Conservation (phyloP, 495 filamentous ascomycete genomes). For the Rostrohypoxylon terebratum region DNA sequence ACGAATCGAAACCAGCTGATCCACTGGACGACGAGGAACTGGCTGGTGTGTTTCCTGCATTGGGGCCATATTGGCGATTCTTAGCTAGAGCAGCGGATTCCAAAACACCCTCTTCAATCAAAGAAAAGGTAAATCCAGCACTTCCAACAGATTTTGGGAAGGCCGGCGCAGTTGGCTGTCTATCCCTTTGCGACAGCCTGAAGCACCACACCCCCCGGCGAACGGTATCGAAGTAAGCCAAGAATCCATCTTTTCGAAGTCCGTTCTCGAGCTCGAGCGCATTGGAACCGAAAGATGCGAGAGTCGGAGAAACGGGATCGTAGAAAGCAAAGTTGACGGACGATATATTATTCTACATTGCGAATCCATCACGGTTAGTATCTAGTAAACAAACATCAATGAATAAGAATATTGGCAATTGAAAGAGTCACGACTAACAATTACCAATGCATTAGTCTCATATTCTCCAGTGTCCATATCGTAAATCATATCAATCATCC, state of each 20-base stretch:
- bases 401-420: not conserved
- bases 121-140: slow-evolving; percentile 54
- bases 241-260: slow-evolving; percentile 62
- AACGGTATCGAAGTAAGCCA: slow-evolving; percentile 62
- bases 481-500: slow-evolving; percentile 51
- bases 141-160: slow-evolving; percentile 54
- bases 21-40: slow-evolving; percentile 61
- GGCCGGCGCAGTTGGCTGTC: slow-evolving; percentile 43
- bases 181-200: slow-evolving; percentile 53
- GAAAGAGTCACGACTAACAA: slow-evolving; percentile 51
- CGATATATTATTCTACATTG: slow-evolving; percentile 59
- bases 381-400: not conserved
- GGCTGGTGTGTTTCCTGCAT: slow-evolving; percentile 58
- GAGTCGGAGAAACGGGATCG: slow-evolving; percentile 55
- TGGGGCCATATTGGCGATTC: slow-evolving; percentile 51
- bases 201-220: slow-evolving; percentile 66
- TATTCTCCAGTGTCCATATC: slow-evolving; percentile 67
- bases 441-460: slow-evolving; percentile 64
- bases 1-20: slow-evolving; percentile 55
- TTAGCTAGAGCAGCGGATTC: slow-evolving; percentile 60
- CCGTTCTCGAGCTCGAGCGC: slow-evolving; percentile 58
- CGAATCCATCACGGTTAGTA: slow-evolving; percentile 36
- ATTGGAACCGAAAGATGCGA: slow-evolving; percentile 54
- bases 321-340: slow-evolving; percentile 61
- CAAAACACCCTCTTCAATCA: slow-evolving; percentile 59